These are phyloP conservation scores for Licmophora abbreviata DNA, from an alignment of 108 stramenopile species.

Conservation along the genomic window DNA sequence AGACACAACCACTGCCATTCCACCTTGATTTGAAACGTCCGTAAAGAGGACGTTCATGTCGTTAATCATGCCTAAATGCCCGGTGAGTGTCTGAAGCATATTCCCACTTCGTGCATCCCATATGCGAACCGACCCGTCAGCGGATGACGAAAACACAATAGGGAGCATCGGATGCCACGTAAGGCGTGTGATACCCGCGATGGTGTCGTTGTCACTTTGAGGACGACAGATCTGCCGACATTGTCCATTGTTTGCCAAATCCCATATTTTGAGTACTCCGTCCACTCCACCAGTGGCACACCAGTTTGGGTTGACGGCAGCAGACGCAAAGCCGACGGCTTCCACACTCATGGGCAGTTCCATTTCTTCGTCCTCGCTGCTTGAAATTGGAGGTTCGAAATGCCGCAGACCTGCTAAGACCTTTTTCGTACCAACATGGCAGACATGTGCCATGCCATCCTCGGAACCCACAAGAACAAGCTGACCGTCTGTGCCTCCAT, in stretches of 20 bases:
- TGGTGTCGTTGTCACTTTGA: neutral
- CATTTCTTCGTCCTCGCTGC: slow-evolving; percentile 39
- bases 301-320: slow-evolving; percentile 58
- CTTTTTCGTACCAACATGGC: slow-evolving; percentile 77
- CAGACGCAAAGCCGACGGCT: slow-evolving; percentile 78
- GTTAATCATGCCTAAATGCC: slow-evolving; percentile 83
- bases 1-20: slow-evolving; percentile 46
- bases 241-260: slow-evolving; percentile 46
- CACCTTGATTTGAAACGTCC: slow-evolving; percentile 14
- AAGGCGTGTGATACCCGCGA: slow-evolving; percentile 58
- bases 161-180: slow-evolving; percentile 78
- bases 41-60: slow-evolving; percentile 47
- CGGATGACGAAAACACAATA: slow-evolving; percentile 57
- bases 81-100: slow-evolving; percentile 50
- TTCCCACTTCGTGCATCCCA: slow-evolving; percentile 91
- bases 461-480: slow-evolving; percentile 69
- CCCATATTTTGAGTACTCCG: slow-evolving; percentile 84
- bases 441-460: slow-evolving; percentile 85
- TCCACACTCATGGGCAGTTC: slow-evolving; percentile 72
- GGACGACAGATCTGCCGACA: slow-evolving; percentile 40
- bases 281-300: slow-evolving; percentile 84
- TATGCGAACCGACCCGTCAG: slow-evolving; percentile 69
- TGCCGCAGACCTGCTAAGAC: slow-evolving; percentile 78
- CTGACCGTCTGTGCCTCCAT: slow-evolving; percentile 48
- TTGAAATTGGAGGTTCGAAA: slow-evolving; percentile 29